phyloP scores from a whole-genome alignment of 2,329 filamentous ascomycete species.

The Xylaria sp. region DNA sequence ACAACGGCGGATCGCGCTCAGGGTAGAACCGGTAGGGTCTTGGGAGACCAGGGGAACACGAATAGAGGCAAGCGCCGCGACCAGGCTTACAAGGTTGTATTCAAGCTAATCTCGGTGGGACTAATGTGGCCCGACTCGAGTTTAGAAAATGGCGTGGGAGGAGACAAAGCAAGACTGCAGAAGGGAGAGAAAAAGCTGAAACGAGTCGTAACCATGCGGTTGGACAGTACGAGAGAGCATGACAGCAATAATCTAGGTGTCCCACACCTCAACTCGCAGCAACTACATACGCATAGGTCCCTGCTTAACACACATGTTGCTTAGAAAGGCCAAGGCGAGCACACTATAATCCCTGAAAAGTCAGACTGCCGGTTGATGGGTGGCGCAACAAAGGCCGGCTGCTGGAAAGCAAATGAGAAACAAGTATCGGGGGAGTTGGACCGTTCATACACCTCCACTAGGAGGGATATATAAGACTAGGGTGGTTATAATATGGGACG shows the following conservation, averaged over 20 bases:
- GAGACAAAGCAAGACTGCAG: constrained; percentile 54
- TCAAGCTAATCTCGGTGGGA: constrained; percentile 41
- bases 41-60: constrained; percentile 50
- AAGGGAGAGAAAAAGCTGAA: constrained; percentile 57
- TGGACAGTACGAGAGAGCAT: constrained; percentile 53
- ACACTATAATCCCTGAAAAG: constrained; percentile 40
- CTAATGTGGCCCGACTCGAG: constrained; percentile 46
- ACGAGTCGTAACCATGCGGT: constrained; percentile 57
- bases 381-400: constrained; percentile 42
- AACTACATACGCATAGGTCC: constrained; percentile 39
- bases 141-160: constrained; percentile 55
- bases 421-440: constrained; percentile 45
- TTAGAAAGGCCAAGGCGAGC: constrained; percentile 46
- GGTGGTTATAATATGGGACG: constrained; percentile 51
- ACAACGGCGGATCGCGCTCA: constrained; percentile 49
- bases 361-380: constrained; percentile 47
- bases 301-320: constrained; percentile 45
- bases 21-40: constrained; percentile 51
- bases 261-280: constrained; percentile 47
- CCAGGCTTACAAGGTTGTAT: constrained; percentile 42
- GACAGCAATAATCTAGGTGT: constrained; percentile 52
- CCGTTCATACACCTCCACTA: constrained; percentile 49
- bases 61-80: constrained; percentile 51
- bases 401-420: constrained; percentile 47
- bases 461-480: constrained; percentile 51